Evolutionary conservation across 192 early-diverging fungal genomes (phyloP), one percentile per base, ranked within the genome.

Genomic region (Geranomyces michiganensis): DNA sequence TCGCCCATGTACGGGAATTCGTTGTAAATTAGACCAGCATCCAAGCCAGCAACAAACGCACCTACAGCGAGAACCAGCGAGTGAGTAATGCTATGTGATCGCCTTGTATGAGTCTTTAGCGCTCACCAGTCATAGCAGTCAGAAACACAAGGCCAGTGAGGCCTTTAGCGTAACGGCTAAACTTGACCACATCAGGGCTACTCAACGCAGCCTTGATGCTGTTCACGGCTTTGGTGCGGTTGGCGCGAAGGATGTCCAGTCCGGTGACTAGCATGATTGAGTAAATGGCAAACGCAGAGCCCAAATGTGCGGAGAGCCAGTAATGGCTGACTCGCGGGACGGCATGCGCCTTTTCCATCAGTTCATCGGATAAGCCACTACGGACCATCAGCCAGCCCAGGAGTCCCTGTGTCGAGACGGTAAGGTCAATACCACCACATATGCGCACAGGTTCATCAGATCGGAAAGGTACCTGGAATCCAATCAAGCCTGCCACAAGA

Each of bases 351-450:
- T 87, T 85, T 61, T 90, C 83, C 73, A 93, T 80, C 32, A 96
- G 78, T 71, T 93, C 90, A 51, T 92, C 83, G 22, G 90, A 87
- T 9, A 99, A 82, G 15, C 96, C 96, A 67, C 92, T 94, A 44
- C 92, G 89, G 24, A 99, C 96, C 96, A 99, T 99, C 76, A 93
- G 96, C 96, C 96, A 99, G 63, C 96, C 96, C 72, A 99, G 84
- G 14, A 90, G 83, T 32, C 96, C 96, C 85, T 92, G 76, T 9
- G 21, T n/a, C n/a, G n/a, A n/a, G n/a, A n/a, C n/a, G n/a, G n/a
- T n/a, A n/a, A n/a, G n/a, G 36, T 41, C 36, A 41, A 41, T n/a
- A n/a, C n/a, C n/a, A n/a, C n/a, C n/a, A 41, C 3, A 41, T 41
- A 10, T 3, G 10, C 36, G 36, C 36, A 41, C 10, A 10, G 36